Conservation (phyloP, 495 filamentous ascomycete species). For the Tuber indicum region DNA sequence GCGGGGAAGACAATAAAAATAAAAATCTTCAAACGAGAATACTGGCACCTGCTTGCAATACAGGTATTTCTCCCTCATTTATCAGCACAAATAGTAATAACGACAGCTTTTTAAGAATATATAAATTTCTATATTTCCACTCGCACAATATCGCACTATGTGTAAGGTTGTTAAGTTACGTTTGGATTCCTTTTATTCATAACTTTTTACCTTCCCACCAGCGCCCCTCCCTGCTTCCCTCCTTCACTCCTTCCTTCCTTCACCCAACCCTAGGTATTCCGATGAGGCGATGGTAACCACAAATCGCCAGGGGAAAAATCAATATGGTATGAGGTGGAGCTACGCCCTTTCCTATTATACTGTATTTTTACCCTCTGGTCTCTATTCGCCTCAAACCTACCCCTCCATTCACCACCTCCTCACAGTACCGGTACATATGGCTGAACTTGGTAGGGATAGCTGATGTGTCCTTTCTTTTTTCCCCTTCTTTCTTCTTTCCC, state of each 20-base stretch:
- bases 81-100: not conserved
- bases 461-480: not conserved
- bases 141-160: not conserved
- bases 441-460: not conserved
- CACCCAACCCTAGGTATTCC: not conserved
- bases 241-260: not conserved
- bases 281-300: not conserved
- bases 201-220: not conserved
- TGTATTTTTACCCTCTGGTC: not conserved
- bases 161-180: not conserved
- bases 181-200: not conserved
- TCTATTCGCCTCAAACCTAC: not conserved
- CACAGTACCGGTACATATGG: not conserved
- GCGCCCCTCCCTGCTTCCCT: not conserved
- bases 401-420: not conserved
- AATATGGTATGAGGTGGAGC: not conserved
- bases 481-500: not conserved
- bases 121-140: not conserved
- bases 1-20: not conserved
- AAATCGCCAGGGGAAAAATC: not conserved
- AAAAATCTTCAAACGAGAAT: not conserved
- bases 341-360: not conserved
- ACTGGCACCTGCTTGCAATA: not conserved
- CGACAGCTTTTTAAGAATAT: not conserved
- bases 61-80: too few relatives aligned